Conservation (phyloP, 345 rosid genomes). For the Hibiscus trionum region DNA sequence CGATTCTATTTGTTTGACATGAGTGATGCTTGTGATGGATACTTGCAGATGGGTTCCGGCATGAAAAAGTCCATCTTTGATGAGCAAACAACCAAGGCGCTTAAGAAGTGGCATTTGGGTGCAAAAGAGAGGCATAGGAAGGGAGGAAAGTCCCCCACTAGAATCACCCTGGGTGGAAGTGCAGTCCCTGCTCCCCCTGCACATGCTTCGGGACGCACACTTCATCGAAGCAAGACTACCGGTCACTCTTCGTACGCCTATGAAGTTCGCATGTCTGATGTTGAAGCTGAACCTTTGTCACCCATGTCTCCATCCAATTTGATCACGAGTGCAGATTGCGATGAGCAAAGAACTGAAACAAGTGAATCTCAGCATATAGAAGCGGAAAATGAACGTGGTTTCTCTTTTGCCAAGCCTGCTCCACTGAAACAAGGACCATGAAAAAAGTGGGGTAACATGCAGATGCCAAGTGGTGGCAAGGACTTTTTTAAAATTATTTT, state of each 20-base stretch:
- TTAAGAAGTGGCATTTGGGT: slow-evolving; percentile 76
- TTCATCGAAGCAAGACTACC: slow-evolving; percentile 73
- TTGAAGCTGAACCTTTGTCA: slow-evolving; percentile 51
- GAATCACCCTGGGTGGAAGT: slow-evolving; percentile 39
- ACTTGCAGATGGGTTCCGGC: neutral
- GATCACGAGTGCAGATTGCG: slow-evolving; percentile 27
- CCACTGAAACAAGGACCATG: slow-evolving; percentile 23
- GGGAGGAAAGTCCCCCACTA: slow-evolving; percentile 42
- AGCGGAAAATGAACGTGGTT: slow-evolving; percentile 38
- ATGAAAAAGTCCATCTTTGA: neutral
- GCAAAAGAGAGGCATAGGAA: slow-evolving; percentile 49
- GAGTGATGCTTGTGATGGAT: neutral
- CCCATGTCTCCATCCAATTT: slow-evolving; percentile 32
- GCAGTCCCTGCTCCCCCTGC: slow-evolving; percentile 33
- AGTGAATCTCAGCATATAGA: slow-evolving; percentile 22
- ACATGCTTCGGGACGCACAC: slow-evolving; percentile 23
- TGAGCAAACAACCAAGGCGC: neutral
- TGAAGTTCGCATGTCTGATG: slow-evolving; percentile 50
- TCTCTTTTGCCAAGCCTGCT: slow-evolving; percentile 58
- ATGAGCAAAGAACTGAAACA: slow-evolving; percentile 21
- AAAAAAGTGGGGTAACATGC: neutral
- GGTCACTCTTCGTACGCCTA: slow-evolving; percentile 44
- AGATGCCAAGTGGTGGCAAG: neutral
- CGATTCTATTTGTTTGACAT: neutral
- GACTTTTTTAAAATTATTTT: neutral